These are phyloP conservation scores for Solanum ossicruentum DNA, from an alignment of 257 asterid genomes.

Conservation along the genomic window DNA sequence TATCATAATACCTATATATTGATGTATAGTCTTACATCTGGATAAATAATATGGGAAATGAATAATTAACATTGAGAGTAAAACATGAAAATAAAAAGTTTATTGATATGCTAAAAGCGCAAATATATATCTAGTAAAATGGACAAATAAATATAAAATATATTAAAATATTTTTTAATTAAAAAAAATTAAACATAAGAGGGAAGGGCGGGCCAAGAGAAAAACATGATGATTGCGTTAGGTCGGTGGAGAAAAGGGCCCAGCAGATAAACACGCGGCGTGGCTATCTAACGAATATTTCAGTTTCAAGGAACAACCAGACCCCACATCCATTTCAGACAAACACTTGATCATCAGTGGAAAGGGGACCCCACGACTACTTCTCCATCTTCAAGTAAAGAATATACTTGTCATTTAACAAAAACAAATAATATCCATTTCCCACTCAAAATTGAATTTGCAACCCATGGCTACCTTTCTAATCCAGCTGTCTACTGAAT, in stretches of 20 bases:
- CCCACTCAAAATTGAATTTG: background rate
- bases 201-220: background rate
- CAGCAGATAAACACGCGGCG: slow-evolving; percentile 34
- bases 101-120: no score
- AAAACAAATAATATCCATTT: background rate
- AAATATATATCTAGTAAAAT: no score
- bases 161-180: no score
- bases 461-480: background rate
- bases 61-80: no score
- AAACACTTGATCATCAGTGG: slow-evolving; percentile 26
- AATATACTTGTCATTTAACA: no score
- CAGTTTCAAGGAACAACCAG: slow-evolving; percentile 24
- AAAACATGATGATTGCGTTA: background rate
- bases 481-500: background rate
- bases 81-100: no score
- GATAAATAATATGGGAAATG: no score
- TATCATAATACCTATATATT: background rate
- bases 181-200: no score
- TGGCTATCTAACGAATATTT: slow-evolving; percentile 31
- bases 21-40: no score
- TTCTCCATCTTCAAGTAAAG: slow-evolving; percentile 31
- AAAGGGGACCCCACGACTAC: slow-evolving; percentile 6
- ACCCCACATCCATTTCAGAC: slow-evolving; percentile 18
- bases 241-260: background rate
- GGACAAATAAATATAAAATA: no score